Percentiles rank a stretch among this genome's conserved stretches.
Evolutionary conservation across 441 rosid species (phyloP).

Genomic region (Brassica hybrid): DNA sequence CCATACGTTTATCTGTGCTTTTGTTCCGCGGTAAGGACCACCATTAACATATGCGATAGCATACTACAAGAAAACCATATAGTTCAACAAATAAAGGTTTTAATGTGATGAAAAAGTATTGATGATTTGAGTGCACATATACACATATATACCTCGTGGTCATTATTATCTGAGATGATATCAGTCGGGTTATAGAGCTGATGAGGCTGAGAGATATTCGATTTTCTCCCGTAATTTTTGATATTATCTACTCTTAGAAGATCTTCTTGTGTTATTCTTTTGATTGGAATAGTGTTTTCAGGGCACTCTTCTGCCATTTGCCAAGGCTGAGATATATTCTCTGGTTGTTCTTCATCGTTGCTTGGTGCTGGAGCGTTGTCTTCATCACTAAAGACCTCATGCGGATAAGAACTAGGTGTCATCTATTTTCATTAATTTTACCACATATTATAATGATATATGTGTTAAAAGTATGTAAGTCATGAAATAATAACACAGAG

Average conservation of each 20-base stretch:
- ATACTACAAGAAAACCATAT: neutral
- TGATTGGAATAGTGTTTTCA: slow-evolving; percentile 16
- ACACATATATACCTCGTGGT: neutral
- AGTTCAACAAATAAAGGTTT: neutral
- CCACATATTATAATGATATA: neutral
- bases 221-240: neutral
- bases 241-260: neutral
- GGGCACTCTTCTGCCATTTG: neutral
- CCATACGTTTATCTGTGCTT: too few relatives aligned
- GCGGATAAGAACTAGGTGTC: slow-evolving; percentile 4
- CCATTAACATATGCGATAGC: neutral
- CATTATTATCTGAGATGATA: neutral
- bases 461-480: neutral
- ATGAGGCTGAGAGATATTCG: neutral
- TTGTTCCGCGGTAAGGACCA: too few relatives aligned
- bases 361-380: too few relatives aligned
- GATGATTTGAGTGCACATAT: neutral
- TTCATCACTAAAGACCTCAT: neutral
- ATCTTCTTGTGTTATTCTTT: slow-evolving; percentile 10
- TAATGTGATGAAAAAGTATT: neutral
- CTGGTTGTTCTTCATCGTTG: neutral
- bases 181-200: neutral
- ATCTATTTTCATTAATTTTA: neutral
- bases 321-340: neutral
- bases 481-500: neutral